Evolutionary conservation across 23 red algal species (phyloP).

Genomic region (Gracilaria gracilis): DNA sequence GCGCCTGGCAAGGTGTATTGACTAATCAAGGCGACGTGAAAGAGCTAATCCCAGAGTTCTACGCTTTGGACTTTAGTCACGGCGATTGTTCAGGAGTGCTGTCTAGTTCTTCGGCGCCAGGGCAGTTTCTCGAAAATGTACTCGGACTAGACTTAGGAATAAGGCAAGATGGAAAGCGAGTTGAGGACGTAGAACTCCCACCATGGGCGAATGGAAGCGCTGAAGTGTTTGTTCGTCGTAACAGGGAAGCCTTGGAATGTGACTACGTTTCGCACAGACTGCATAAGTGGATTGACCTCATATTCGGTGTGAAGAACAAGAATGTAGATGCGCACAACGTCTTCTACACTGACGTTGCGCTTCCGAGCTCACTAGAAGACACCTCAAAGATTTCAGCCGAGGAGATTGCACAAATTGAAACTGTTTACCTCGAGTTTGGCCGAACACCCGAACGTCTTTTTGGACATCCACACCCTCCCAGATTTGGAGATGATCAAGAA

Average conservation of each 20-base stretch:
- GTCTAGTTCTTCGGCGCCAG: slow-evolving; percentile 24
- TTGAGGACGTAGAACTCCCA: slow-evolving; percentile 80
- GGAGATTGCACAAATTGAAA: slow-evolving; percentile 68
- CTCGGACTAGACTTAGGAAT: slow-evolving; percentile 67
- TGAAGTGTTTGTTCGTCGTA: slow-evolving; percentile 65
- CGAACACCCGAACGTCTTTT: slow-evolving; percentile 78
- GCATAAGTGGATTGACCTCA: slow-evolving; percentile 88
- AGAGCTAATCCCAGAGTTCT: slow-evolving; percentile 92
- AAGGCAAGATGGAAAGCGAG: slow-evolving; percentile 79
- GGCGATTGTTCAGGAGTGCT: slow-evolving; percentile 51
- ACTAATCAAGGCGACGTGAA: slow-evolving; percentile 76
- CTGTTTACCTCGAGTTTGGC: slow-evolving; percentile 81
- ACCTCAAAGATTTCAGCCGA: slow-evolving; percentile 11
- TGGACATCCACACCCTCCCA: slow-evolving; percentile 67
- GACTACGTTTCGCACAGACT: slow-evolving; percentile 67
- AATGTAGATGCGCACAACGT: slow-evolving; percentile 65
- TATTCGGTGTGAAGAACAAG: slow-evolving; percentile 85
- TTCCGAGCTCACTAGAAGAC: slow-evolving; percentile 62
- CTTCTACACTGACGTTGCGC: slow-evolving; percentile 77
- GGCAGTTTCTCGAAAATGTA: slow-evolving; percentile 75
- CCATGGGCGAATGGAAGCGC: slow-evolving; percentile 79
- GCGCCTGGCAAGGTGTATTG: slow-evolving; percentile 70
- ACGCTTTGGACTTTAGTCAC: slow-evolving; percentile 19
- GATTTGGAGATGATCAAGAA: slow-evolving; percentile 66
- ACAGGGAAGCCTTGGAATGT: slow-evolving; percentile 76